Conservation (phyloP, 305 asterid species). For the Fraxinus ornus region DNA sequence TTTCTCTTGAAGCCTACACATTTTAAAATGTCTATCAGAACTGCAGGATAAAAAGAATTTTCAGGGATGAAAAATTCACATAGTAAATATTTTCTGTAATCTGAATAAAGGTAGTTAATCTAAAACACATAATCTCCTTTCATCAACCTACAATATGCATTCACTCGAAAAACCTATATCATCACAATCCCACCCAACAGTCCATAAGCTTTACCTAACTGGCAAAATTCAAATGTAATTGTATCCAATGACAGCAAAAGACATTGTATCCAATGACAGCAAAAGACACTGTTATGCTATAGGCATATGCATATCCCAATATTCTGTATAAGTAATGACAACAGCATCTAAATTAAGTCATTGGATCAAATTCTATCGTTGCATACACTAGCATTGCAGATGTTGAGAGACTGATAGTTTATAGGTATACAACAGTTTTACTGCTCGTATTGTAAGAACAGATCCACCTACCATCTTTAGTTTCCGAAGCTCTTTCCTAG, state of each 20-base stretch:
- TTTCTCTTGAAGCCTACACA: constrained; percentile 85
- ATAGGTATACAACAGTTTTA: constrained; percentile 7
- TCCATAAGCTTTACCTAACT: neutral
- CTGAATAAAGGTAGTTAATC: constrained; percentile 1
- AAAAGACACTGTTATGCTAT: neutral
- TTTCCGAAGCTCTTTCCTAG: constrained; percentile 76
- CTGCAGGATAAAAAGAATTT: constrained; percentile 8
- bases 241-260: neutral
- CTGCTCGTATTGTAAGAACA: constrained; percentile 15
- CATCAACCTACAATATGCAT: constrained; percentile 19
- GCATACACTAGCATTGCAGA: constrained; percentile 6
- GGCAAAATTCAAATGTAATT: neutral
- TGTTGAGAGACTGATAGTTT: neutral
- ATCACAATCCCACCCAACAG: neutral
- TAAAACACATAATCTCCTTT: constrained; percentile 6
- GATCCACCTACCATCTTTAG: constrained; percentile 66
- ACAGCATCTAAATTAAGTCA: constrained; percentile 5
- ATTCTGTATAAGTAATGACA: neutral
- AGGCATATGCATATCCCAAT: neutral
- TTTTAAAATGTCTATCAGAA: constrained; percentile 25
- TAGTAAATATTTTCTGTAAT: neutral
- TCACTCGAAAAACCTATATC: constrained; percentile 10
- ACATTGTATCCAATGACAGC: neutral
- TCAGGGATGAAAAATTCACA: constrained; percentile 11
- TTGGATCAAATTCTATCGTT: constrained; percentile 17